These are phyloP conservation scores for Colletotrichum melonis DNA, from an alignment of 2,329 filamentous ascomycete species.

Conservation along the genomic window DNA sequence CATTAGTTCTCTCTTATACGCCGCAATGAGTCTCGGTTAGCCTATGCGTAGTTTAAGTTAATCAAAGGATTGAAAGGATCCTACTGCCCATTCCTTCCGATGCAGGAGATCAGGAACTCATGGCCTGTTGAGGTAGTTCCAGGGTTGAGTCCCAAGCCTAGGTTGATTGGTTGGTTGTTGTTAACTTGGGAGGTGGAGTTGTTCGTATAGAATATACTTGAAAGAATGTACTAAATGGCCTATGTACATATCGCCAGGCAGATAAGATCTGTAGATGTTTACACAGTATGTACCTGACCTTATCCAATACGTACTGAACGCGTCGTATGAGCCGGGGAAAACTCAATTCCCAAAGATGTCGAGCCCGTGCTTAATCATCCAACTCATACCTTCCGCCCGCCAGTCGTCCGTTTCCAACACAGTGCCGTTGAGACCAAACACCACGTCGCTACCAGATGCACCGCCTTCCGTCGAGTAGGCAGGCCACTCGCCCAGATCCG, in stretches of 20 bases:
- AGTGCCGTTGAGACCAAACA: conserved; percentile 42
- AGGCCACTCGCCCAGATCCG: conserved; percentile 41
- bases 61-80: background rate
- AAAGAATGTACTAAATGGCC: background rate
- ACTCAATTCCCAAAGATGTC: conserved; percentile 43
- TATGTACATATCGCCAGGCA: background rate
- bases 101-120: background rate
- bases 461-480: conserved; percentile 35
- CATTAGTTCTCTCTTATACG: background rate
- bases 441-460: conserved; percentile 41
- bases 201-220: background rate
- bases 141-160: background rate
- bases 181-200: background rate
- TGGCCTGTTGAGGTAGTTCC: background rate
- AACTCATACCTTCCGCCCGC: conserved; percentile 43
- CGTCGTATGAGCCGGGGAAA: background rate
- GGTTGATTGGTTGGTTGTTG: background rate
- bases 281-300: background rate
- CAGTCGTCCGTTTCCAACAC: conserved; percentile 44
- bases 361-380: conserved; percentile 43
- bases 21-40: background rate
- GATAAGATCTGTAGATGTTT: background rate
- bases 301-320: background rate
- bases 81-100: background rate
- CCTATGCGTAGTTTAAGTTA: background rate